Conservation (phyloP, 2,329 filamentous ascomycete genomes). For the Penicillium verrucosum region DNA sequence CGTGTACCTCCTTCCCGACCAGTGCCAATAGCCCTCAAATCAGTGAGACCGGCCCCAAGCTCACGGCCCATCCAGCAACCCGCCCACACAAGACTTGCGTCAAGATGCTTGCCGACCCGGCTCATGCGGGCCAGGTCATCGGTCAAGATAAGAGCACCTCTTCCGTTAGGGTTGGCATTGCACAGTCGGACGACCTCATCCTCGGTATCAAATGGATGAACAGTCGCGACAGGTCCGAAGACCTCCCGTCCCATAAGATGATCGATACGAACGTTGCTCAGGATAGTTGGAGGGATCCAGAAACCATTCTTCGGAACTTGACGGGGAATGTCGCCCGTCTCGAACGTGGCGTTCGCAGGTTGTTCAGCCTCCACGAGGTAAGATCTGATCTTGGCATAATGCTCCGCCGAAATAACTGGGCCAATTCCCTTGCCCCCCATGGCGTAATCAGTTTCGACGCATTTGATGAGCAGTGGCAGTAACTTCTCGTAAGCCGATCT, state of each 20-base stretch:
- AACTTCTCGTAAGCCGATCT: background rate
- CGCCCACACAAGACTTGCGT: background rate
- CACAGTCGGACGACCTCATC: background rate
- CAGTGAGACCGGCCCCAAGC: background rate
- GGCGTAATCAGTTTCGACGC: background rate
- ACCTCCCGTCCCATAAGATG: background rate
- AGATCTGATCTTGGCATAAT: background rate
- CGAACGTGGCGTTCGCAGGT: no score
- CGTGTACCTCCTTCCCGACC: background rate
- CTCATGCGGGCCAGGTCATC: background rate
- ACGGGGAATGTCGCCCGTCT: background rate
- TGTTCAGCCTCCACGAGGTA: background rate
- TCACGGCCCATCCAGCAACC: background rate
- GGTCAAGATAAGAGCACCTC: background rate
- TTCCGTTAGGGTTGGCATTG: background rate
- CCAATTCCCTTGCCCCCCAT: background rate
- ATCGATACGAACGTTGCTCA: background rate
- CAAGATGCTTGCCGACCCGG: background rate
- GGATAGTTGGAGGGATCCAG: background rate
- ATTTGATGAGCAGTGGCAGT: rapidly evolving
- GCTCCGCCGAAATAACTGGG: background rate
- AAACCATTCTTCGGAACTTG: background rate
- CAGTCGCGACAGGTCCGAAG: background rate
- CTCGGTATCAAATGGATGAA: background rate
- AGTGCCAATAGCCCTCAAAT: background rate